phyloP scores from a whole-genome alignment of 352 stramenopile genomes.

The Aphanomyces astaci region DNA sequence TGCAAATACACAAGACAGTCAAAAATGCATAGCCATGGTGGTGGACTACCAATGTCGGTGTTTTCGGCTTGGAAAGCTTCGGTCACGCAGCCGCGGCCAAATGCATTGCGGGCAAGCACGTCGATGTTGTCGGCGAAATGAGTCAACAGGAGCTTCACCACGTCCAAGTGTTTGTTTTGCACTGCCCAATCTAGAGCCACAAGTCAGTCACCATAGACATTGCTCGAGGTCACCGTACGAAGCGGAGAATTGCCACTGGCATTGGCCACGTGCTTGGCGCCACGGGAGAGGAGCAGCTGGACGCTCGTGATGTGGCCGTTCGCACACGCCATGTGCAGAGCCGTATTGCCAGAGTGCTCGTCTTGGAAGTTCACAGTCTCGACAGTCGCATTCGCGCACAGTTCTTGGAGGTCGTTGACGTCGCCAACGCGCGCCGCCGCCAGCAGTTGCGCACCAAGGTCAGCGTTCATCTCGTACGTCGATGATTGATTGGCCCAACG shows the following conservation, averaged over 20 bases:
- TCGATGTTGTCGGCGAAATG: slow-evolving; percentile 54
- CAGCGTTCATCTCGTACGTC: slow-evolving; percentile 18
- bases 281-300: slow-evolving; percentile 45
- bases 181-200: slow-evolving; percentile 63
- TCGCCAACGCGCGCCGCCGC: slow-evolving; percentile 68
- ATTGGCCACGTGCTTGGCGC: slow-evolving; percentile 55
- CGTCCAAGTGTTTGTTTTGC: slow-evolving; percentile 77
- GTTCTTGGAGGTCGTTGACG: slow-evolving; percentile 41
- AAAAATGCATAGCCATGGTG: too few species aligned
- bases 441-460: slow-evolving; percentile 47
- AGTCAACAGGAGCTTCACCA: slow-evolving; percentile 66
- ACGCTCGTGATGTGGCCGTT: slow-evolving; percentile 67
- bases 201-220: slow-evolving; percentile 24
- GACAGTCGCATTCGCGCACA: slow-evolving; percentile 29
- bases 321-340: slow-evolving; percentile 80
- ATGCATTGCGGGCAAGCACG: slow-evolving; percentile 73
- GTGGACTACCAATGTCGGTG: slow-evolving; percentile 71
- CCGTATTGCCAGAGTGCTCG: slow-evolving; percentile 64
- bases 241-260: slow-evolving; percentile 66
- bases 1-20: slow-evolving; percentile 23
- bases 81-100: slow-evolving; percentile 70
- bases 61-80: slow-evolving; percentile 81
- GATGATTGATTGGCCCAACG: slow-evolving; percentile 11
- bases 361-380: slow-evolving; percentile 61
- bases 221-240: slow-evolving; percentile 36